These are phyloP conservation scores for Hortiboletus rubellus DNA, from an alignment of 1,284 basidiomycete species.

Conservation along the genomic window DNA sequence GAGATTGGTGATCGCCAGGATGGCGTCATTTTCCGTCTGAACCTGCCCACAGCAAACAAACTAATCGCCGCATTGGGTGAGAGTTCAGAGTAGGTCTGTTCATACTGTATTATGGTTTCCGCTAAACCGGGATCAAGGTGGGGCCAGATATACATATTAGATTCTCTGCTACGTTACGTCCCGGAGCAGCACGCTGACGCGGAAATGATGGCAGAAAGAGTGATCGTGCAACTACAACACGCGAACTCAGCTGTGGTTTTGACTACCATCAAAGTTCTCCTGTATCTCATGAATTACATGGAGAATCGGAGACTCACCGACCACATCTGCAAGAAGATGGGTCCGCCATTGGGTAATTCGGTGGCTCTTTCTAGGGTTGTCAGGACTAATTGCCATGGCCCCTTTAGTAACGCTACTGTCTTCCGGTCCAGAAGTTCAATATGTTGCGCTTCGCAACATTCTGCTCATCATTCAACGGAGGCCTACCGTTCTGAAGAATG, in stretches of 20 bases:
- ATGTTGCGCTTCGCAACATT: conserved; percentile 96
- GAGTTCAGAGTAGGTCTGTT: conserved; percentile 79
- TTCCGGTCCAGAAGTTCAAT: conserved; percentile 98
- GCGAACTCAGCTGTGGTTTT: conserved; percentile 95
- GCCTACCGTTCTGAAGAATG: conserved; percentile 90
- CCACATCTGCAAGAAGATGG: conserved; percentile 94
- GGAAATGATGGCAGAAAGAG: conserved; percentile 90
- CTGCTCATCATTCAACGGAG: conserved; percentile 95
- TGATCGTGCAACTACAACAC: conserved; percentile 89
- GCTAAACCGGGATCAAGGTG: conserved; percentile 58
- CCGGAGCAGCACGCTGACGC: conserved; percentile 89
- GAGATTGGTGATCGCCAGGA: conserved; percentile 91
- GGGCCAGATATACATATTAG: conserved; percentile 99
- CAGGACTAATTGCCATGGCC: conserved; percentile 5
- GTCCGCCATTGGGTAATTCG: conserved; percentile 83
- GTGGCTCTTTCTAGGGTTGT: background rate
- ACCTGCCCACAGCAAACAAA: conserved; percentile 81
- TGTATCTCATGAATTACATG: conserved; percentile 99
- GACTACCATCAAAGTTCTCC: conserved; percentile 91
- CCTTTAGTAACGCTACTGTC: conserved; percentile 87
- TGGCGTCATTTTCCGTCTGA: conserved; percentile 86
- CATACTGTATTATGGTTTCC: background rate
- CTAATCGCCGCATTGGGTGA: conserved; percentile 82
- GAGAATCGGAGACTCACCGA: conserved; percentile 85
- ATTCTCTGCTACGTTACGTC: conserved; percentile 90